Evolutionary conservation across 1,284 basidiomycete genomes (phyloP).

Genomic region (Anthracocystis setariae): DNA sequence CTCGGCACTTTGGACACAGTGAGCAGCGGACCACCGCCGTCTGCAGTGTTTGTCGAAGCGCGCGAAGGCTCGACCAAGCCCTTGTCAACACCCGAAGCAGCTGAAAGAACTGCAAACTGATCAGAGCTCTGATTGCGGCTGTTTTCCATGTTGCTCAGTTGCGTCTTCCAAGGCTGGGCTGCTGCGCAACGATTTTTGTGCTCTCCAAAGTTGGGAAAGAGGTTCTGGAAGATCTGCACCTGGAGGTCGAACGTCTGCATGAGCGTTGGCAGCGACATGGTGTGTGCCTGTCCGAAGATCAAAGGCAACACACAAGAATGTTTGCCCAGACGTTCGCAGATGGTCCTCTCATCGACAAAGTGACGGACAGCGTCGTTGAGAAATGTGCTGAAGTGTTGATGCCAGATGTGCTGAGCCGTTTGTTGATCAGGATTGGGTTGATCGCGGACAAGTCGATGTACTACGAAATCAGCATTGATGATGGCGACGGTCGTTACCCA

Average conservation of each 20-base stretch:
- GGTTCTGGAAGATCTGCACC: slow-evolving; percentile 33
- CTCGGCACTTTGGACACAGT: slow-evolving; percentile 6
- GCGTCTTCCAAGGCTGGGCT: slow-evolving; percentile 7
- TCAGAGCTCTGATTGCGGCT: not conserved
- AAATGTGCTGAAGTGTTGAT: slow-evolving; percentile 28
- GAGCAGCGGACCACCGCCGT: slow-evolving; percentile 2
- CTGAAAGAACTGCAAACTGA: no score
- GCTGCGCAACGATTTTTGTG: slow-evolving; percentile 27
- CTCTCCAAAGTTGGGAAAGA: slow-evolving; percentile 43
- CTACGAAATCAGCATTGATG: slow-evolving; percentile 23
- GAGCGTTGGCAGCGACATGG: slow-evolving; percentile 21
- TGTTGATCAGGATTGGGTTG: slow-evolving; percentile 8
- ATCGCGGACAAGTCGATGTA: slow-evolving; percentile 12
- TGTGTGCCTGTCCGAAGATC: slow-evolving; percentile 21
- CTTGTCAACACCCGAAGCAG: no score
- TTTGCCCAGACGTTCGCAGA: slow-evolving; percentile 32
- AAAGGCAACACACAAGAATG: slow-evolving; percentile 28
- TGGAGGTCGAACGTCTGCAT: slow-evolving; percentile 21
- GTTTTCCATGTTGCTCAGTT: not conserved
- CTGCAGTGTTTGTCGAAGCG: no score
- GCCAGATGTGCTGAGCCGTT: slow-evolving; percentile 12
- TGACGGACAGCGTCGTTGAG: slow-evolving; percentile 19
- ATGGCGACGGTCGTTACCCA: slow-evolving; percentile 27
- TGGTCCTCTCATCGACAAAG: slow-evolving; percentile 22
- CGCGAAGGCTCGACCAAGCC: no score